phyloP scores from a whole-genome alignment of 2,329 filamentous ascomycete genomes.

The Exophiala sp. region DNA sequence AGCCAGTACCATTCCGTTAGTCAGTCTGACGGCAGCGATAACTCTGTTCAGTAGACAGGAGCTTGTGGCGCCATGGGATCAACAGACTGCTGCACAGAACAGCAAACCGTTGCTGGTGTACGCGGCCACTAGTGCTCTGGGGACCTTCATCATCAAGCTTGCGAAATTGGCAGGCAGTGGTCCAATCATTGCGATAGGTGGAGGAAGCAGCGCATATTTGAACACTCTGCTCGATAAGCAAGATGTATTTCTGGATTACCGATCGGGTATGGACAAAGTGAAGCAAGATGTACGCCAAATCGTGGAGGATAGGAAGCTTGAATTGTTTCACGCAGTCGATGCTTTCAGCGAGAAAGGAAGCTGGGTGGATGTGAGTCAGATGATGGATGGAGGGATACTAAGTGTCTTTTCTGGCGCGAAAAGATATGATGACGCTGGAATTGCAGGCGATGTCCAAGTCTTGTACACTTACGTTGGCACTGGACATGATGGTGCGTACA shows the following conservation, averaged over 20 bases:
- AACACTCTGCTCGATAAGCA: conserved; percentile 47
- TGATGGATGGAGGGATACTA: conserved; percentile 41
- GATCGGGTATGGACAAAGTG: conserved; percentile 46
- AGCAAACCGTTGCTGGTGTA: conserved; percentile 48
- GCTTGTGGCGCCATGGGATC: conserved; percentile 50
- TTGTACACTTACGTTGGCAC: conserved; percentile 37
- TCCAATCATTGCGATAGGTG: conserved; percentile 60
- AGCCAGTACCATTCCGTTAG: conserved; percentile 56
- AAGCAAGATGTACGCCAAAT: conserved; percentile 34
- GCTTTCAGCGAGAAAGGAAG: conserved; percentile 54
- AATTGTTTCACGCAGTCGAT: conserved; percentile 50
- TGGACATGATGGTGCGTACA: conserved; percentile 29
- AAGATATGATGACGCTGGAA: conserved; percentile 37
- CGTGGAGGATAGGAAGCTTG: conserved; percentile 31
- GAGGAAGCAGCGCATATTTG: conserved; percentile 50
- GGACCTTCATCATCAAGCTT: conserved; percentile 57
- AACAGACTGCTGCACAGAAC: conserved; percentile 30
- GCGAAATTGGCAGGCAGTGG: conserved; percentile 56
- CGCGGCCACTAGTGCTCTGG: conserved; percentile 55
- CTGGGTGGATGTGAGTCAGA: conserved; percentile 42
- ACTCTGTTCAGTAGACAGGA: conserved; percentile 48
- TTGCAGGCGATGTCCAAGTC: conserved; percentile 34
- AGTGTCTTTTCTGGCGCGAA: conserved; percentile 42
- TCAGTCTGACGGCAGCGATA: conserved; percentile 51
- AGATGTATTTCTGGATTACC: conserved; percentile 60